A percentile compares a stretch with the other conserved stretches of the same genome.
phyloP scores from a whole-genome alignment of 306 rosid genomes.

The Albizia julibrissin region DNA sequence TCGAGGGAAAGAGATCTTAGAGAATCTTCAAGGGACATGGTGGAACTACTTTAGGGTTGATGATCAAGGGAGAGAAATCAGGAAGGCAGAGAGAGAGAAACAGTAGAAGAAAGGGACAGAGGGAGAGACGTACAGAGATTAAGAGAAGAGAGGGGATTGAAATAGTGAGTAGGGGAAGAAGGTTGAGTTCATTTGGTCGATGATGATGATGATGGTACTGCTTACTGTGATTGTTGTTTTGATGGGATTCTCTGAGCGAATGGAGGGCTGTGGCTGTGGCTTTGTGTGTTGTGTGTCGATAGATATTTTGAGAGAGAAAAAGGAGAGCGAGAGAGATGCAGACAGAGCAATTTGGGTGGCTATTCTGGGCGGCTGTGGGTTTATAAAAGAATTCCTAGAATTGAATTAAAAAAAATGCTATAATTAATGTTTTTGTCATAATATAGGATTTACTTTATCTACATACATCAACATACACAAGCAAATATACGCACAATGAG shows the following conservation, averaged over 20 bases:
- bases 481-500: neutral
- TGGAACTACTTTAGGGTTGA: conserved; percentile 35
- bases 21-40: conserved; percentile 75
- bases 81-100: neutral
- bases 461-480: neutral
- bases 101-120: neutral
- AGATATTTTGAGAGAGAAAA: conserved; percentile 41
- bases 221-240: conserved; percentile 38
- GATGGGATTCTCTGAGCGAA: conserved; percentile 49
- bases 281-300: conserved; percentile 24
- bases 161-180: conserved; percentile 31
- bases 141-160: conserved; percentile 18
- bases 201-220: neutral
- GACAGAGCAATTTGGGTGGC: conserved; percentile 59
- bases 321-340: conserved; percentile 35
- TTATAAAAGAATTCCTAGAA: conserved; percentile 37
- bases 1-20: conserved; percentile 86
- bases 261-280: conserved; percentile 30
- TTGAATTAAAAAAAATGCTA: neutral
- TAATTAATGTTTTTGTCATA: neutral
- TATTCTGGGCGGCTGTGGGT: conserved; percentile 65
- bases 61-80: conserved; percentile 7
- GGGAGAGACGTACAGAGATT: neutral
- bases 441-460: neutral
- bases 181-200: conserved; percentile 39